A percentile compares a stretch with the other conserved stretches of the same genome.
Evolutionary conservation across 2,329 filamentous ascomycete species (phyloP).

Genomic region (Amesomyces nigricolor): DNA sequence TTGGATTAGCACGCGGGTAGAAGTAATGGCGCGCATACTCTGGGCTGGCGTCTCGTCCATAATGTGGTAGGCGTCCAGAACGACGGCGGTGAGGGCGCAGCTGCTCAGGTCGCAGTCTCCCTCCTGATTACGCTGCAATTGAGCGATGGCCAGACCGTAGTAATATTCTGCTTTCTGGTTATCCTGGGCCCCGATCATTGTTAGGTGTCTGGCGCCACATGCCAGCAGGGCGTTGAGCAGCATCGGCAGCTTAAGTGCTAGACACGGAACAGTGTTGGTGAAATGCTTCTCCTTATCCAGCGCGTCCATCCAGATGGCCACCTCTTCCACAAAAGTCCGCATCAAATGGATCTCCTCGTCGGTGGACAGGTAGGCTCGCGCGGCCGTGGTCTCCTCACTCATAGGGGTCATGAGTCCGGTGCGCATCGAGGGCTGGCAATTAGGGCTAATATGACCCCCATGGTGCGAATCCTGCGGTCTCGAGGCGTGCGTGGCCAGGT

Average conservation of each 20-base stretch:
- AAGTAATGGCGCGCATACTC: slow-evolving; percentile 85
- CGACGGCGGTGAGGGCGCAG: slow-evolving; percentile 80
- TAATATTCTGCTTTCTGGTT: slow-evolving; percentile 76
- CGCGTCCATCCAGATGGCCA: slow-evolving; percentile 90
- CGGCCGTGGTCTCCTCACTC: slow-evolving; percentile 35
- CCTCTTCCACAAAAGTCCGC: slow-evolving; percentile 87
- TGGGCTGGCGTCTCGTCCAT: slow-evolving; percentile 77
- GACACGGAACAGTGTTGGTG: slow-evolving; percentile 74
- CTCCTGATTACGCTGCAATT: slow-evolving; percentile 75
- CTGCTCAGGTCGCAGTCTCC: slow-evolving; percentile 77
- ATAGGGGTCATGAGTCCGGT: slow-evolving; percentile 38
- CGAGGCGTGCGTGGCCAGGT: slow-evolving; percentile 29
- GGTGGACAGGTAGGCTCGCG: slow-evolving; percentile 61
- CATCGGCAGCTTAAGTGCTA: slow-evolving; percentile 78
- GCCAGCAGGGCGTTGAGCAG: slow-evolving; percentile 83
- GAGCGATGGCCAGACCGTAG: slow-evolving; percentile 78
- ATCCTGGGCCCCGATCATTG: slow-evolving; percentile 62
- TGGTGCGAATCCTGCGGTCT: slow-evolving; percentile 27
- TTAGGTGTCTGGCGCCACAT: slow-evolving; percentile 78
- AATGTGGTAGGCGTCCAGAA: slow-evolving; percentile 87
- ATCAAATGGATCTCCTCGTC: slow-evolving; percentile 81
- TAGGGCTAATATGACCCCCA: slow-evolving; percentile 22
- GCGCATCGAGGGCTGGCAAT: slow-evolving; percentile 31
- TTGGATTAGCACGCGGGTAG: slow-evolving; percentile 77
- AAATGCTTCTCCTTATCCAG: slow-evolving; percentile 85